phyloP scores from a whole-genome alignment of 2,329 filamentous ascomycete genomes.

The Fusarium sambucinum region DNA sequence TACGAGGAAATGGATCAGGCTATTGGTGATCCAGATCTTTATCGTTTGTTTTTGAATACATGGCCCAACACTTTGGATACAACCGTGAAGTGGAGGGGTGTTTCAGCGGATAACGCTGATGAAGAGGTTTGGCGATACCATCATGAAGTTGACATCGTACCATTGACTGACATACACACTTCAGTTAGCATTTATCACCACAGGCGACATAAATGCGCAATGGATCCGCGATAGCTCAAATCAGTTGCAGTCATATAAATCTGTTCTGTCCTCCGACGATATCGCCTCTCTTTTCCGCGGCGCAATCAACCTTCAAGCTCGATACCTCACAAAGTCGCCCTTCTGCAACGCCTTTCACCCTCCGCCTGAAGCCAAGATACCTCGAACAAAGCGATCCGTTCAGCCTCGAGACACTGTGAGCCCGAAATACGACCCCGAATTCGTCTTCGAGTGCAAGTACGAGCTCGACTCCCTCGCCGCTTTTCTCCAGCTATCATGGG shows the following conservation, averaged over 20 bases:
- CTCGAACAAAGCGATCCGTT: slow-evolving; percentile 39
- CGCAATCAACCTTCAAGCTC: slow-evolving; percentile 80
- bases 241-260: slow-evolving; percentile 80
- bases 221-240: slow-evolving; percentile 92
- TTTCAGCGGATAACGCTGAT: slow-evolving; percentile 65
- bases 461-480: slow-evolving; percentile 91
- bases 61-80: slow-evolving; percentile 83
- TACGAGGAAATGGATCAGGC: slow-evolving; percentile 70
- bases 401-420: slow-evolving; percentile 64
- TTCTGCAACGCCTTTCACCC: slow-evolving; percentile 97
- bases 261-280: slow-evolving; percentile 64
- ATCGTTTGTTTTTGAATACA: slow-evolving; percentile 76
- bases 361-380: slow-evolving; percentile 72
- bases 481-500: slow-evolving; percentile 83
- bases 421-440: slow-evolving; percentile 74
- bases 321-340: slow-evolving; percentile 76
- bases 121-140: slow-evolving; percentile 63
- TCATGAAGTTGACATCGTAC: not conserved
- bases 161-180: slow-evolving; percentile 5
- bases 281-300: slow-evolving; percentile 78
- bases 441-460: slow-evolving; percentile 96
- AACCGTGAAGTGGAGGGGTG: slow-evolving; percentile 76
- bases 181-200: slow-evolving; percentile 81
- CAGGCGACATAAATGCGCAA: slow-evolving; percentile 90
- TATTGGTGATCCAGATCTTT: slow-evolving; percentile 82